Evolutionary conservation across 2,329 filamentous ascomycete species (phyloP), one percentile per base, ranked within the genome.

Genomic region (Aureobasidium sp.): DNA sequence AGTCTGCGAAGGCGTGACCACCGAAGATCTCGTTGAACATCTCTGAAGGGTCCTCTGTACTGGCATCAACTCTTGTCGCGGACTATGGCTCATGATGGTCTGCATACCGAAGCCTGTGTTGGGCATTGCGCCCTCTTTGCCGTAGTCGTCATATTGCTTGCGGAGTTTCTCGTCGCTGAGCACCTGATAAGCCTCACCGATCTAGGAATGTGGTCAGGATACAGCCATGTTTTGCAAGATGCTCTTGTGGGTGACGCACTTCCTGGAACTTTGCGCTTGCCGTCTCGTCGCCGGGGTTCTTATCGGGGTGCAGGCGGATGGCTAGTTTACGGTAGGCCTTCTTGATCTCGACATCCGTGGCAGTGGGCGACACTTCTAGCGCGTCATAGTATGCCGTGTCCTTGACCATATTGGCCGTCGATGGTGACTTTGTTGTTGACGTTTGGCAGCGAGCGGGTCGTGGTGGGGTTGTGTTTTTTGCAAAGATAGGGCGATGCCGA

Each of bases 1-100:
- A 89, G 74, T 98, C 91, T 57, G 86, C 78, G 65, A 98, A 98
- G 11, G 91, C 90, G 63, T 96, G 91, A 56, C 93, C 93, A 62
- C 93, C 93, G 66, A 98, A 98, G 62, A 98, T 98, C 76, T 90
- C 94, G 64, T 87, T 87, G 74, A 98, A 98, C 79, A 98, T 98
- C 72, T 98, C 93, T 59, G 90, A 80, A 1, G 93, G 93, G 69
- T 98, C 93, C 76, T 86, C 81, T 81, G 65, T 53, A 51, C 40
- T 22, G 30, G n/a, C 22, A 54, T 63, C 30, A 62, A 56, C 39
- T 19, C 41, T 27, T n/a, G 27, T 29, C 25, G 19, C 6, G 24
- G 17, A 7, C 4, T 22, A 8, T 32, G 21, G 19, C 21, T 1
- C 27, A 55, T 53, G 54, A 52, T 30, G n/a, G 16, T 12, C 21